phyloP scores from a whole-genome alignment of 2,329 filamentous ascomycete genomes.

The Septoria linicola region DNA sequence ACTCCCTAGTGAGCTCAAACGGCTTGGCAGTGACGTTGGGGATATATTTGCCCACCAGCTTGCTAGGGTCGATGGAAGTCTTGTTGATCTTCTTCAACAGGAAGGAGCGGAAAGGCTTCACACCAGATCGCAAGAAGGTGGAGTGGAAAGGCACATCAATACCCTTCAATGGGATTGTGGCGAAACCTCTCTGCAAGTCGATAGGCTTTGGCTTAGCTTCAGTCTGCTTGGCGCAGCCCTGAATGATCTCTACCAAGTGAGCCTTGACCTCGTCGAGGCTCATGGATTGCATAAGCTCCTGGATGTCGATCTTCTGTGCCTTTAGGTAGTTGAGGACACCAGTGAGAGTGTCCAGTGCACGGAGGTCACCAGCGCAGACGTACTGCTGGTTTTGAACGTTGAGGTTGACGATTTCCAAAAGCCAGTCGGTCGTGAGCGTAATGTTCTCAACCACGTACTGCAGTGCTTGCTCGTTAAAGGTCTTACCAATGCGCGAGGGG shows the following conservation, averaged over 20 bases:
- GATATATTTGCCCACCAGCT: conserved; percentile 97
- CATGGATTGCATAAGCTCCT: conserved; percentile 81
- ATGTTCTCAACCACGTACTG: conserved; percentile 97
- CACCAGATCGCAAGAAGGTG: conserved; percentile 94
- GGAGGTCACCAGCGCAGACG: conserved; percentile 65
- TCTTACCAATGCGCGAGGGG: conserved; percentile 96
- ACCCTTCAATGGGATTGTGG: conserved; percentile 92
- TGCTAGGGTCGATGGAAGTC: conserved; percentile 95
- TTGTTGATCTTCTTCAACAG: conserved; percentile 99
- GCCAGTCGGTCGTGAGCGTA: conserved; percentile 87
- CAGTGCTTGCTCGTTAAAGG: conserved; percentile 95
- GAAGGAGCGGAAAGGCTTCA: conserved; percentile 98
- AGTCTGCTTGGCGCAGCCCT: conserved; percentile 81
- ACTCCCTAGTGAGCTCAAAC: conserved; percentile 95
- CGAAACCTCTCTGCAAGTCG: conserved; percentile 89
- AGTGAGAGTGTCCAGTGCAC: conserved; percentile 64
- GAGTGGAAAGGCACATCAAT: conserved; percentile 99
- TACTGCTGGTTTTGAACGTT: conserved; percentile 71
- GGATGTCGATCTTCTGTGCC: conserved; percentile 94
- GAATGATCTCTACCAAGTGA: conserved; percentile 87
- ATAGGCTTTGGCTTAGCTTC: conserved; percentile 84
- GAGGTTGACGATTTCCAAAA: conserved; percentile 98
- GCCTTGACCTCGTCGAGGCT: conserved; percentile 88
- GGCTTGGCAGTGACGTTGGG: conserved; percentile 96
- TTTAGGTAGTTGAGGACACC: conserved; percentile 95